Evolutionary conservation across 2,329 filamentous ascomycete species (phyloP).

Genomic region (Trichoderma atroviride): DNA sequence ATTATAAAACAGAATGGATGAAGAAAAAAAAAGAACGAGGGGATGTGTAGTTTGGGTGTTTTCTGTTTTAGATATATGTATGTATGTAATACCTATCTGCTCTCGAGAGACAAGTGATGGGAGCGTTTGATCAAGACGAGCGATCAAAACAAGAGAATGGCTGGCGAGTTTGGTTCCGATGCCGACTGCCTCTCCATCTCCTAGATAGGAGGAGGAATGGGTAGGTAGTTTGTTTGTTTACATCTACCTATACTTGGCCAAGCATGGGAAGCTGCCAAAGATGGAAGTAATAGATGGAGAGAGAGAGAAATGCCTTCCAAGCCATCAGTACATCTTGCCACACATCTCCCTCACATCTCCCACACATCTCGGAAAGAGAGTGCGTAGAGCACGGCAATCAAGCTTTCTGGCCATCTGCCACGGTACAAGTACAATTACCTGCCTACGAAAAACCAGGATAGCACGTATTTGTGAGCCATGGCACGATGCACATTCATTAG

Average conservation of each 20-base stretch:
- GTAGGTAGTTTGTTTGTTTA: no score
- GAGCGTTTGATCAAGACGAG: not conserved
- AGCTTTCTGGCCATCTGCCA: not conserved
- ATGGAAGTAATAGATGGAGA: not conserved
- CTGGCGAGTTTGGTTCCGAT: not conserved
- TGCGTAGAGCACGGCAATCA: not conserved
- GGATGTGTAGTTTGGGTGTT: not conserved
- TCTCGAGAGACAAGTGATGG: not conserved
- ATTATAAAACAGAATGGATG: not conserved
- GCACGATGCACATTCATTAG: slow-evolving; percentile 2
- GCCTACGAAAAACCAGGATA: not conserved
- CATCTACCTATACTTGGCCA: not conserved
- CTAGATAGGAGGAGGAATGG: not conserved
- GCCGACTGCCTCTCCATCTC: not conserved
- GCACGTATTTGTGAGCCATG: not conserved
- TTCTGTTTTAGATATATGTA: not conserved
- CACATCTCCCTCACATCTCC: no score
- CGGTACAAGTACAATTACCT: not conserved
- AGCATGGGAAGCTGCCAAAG: not conserved
- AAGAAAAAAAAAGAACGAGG: not conserved
- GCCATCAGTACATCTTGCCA: not conserved
- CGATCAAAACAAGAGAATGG: not conserved
- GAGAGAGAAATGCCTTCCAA: not conserved
- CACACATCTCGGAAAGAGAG: not conserved
- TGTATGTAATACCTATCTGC: not conserved